Evolutionary conservation across 2,329 filamentous ascomycete species (phyloP), one percentile per base, ranked within the genome.

Genomic region (Nemania sp.): DNA sequence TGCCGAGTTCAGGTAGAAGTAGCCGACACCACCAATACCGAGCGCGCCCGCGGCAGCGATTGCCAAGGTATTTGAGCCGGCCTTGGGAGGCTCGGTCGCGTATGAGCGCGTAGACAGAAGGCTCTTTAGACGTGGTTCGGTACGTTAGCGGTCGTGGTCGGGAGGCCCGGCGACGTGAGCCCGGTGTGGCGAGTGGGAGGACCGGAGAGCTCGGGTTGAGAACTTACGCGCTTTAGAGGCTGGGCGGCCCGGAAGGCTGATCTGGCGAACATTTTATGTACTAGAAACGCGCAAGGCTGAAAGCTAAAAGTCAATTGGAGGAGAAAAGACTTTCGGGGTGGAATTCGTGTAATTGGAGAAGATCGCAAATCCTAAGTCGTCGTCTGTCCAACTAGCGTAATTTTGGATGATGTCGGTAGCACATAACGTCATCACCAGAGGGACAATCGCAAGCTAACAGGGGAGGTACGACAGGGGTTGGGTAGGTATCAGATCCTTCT

Each of bases 31-130:
- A 54, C 82, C 88, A 17, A 83, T 75, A 53, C 76, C 82, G 46
- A 77, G 81, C 31, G 79, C 86, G 42, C 81, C 77, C 52, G 79
- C 85, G 53, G 78, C 85, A 33, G 79, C 78, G 69, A 85, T 86
- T 59, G 91, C 71, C 31, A 84, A 69, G 33, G 80, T 72, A 67
- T 82, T 85, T 69, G 78, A 81, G 69, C 80, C 75, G 59, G 80
- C 75, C 73, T 84, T 83, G 59, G 70, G 52, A 14, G 71, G 66
- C 65, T 84, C 80, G 61, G 89, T 88, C 52, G 92, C 89, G 74
- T 96, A 97, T 67, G 61, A 59, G 48, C 68, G 68, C 34, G 64
- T 45, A 7, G 50, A 61, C 12, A 69, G 43, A 43, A 67, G 56
- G 37, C 55, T 59, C 67, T 70, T 45, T 31, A 31, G 12, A 26